Base-by-base conservation (phyloP, 352 stramenopile species). In the Phytophthora cryptogea region DNA sequence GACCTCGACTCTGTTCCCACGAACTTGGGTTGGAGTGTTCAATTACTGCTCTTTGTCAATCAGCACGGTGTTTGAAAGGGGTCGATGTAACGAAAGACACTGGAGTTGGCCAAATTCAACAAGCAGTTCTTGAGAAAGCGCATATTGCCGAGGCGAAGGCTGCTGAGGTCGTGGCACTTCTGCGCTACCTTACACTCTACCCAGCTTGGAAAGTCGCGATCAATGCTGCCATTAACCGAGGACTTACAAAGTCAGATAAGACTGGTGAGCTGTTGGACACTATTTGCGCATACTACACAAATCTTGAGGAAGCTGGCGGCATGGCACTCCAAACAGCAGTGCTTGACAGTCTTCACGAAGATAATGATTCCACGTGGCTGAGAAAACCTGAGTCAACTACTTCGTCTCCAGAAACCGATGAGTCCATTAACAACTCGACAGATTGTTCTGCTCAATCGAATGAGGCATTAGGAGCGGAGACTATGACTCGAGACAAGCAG, bases 201-300 rank as follows among this genome's bases (percentile, higher is more conserved):
- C 84, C 86, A 6, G 76, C 76, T 8, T 95, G 86, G 86, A 90
- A 86, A 62, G 65, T 90, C 5, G 84, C 86, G 0, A 79, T 94
- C 16, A 92, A 92, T 30, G 78, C 81, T 1, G 81, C 69, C 4
- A 51, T 95, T 14, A 69, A 46, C 13, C 72, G 80, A 20, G 69
- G 76, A 0, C 81, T 95, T 39, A 62, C 65, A 2, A 86, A 81
- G 44, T 69, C 76, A 8, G 67, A 78, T 8, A 78, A 75, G 9
- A 46, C 91, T 4, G 50, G 60, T 23, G 72, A 89, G 27, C 54
- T 91, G 13, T 54, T 94, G 10, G 76, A 92, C 48, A 73, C 66
- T 0, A 78, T 95, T 36, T 88, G 74, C 27, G 53, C 63, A 0
- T 95, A 94, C 37, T 95, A 94, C 54, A 64, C 71, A 4, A 83